Evolutionary conservation across 208 protist species (phyloP), one percentile per base, ranked within the genome.

Genomic region (Acanthamoeba sp.): DNA sequence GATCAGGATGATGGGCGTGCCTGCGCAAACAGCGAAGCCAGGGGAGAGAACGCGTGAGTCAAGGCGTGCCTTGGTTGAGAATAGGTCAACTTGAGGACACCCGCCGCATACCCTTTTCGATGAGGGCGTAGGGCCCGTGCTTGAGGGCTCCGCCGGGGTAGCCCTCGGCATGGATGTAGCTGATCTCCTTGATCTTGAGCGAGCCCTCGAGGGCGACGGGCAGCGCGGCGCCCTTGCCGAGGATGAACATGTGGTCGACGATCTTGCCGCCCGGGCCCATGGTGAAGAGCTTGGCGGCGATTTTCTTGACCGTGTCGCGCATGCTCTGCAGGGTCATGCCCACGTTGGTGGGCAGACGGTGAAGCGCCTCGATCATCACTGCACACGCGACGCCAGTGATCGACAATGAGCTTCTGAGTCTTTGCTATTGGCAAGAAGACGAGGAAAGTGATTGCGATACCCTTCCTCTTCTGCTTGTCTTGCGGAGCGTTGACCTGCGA

Each of bases 81-180:
- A n/a, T n/a, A n/a, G n/a, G n/a, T n/a, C n/a, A n/a, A n/a, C n/a
- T n/a, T n/a, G n/a, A n/a, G n/a, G n/a, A n/a, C n/a, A n/a, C n/a
- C n/a, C n/a, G 45, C 0, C n/a, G 78, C 45, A 52, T 52, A 27
- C 97, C 95, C 87, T 98, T 97, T 73, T 99, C 98, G 52, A 99
- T 98, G 9, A 99, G 96, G 36, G 99, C 99, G 24, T 99, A 97
- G 20, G 99, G 98, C 16, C 99, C 99, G 94, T 99, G 99, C 97
- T 99, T 99, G 16, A 99, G 97, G 91, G 99, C 99, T 12, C 99
- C 99, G 1, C 97, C 97, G 85, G 85, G 85, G 42, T 91, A 91
- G 24, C 85, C 99, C 95, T 99, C 99, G 9, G 98, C 98, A 95
- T 99, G 98, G 32, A 99, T 97, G 97, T 99, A 99, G 20, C 97